Base-by-base conservation (phyloP, 106 monocot species). In the Cymbidium sinense region DNA sequence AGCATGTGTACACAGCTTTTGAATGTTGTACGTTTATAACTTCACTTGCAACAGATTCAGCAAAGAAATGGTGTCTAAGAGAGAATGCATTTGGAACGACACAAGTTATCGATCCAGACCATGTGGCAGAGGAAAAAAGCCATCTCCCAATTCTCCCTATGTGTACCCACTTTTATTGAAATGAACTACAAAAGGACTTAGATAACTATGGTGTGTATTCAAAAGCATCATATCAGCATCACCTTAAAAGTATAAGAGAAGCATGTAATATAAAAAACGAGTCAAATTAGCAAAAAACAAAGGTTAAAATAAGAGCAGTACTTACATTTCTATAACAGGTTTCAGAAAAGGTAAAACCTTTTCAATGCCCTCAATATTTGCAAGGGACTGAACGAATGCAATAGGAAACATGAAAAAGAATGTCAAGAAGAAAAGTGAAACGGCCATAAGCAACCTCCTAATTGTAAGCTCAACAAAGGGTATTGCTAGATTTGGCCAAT, bases 361-460 rank as follows among this genome's bases (percentile, higher is more conserved):
- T 79, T 95, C 87, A 50, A 95, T 85, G 44, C 87, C 82, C 80
- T 92, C 95, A 79, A 95, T 52, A 52, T 93, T 95, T 67, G 95
- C 95, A 70, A 95, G 89, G 51, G 95, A 93, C 81, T 95, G 95
- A 75, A 95, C 95, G 82, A 95, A 84, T 28, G 90, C 85, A 78
- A 95, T 95, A 17, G 95, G 93, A 62, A 95, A 86, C 90, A 95
- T 93, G 75, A 90, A 95, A 82, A 93, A 95, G 76, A 95, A 95
- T 7, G 87, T 93, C 67, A 95, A 87, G 62, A 93, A 88, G 86
- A 95, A 95, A 11, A 93, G 69, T 33, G 82, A 79, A 47, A 95
- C 84, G 67, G 88, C 85, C 84, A 93, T 91, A 50, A 90, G 79
- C 77, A 93, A 78, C 84, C 88, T 90, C 52, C 95, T 79, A 30